Conservation (phyloP, 1,284 basidiomycete genomes). For the Heimioporus retisporus region DNA sequence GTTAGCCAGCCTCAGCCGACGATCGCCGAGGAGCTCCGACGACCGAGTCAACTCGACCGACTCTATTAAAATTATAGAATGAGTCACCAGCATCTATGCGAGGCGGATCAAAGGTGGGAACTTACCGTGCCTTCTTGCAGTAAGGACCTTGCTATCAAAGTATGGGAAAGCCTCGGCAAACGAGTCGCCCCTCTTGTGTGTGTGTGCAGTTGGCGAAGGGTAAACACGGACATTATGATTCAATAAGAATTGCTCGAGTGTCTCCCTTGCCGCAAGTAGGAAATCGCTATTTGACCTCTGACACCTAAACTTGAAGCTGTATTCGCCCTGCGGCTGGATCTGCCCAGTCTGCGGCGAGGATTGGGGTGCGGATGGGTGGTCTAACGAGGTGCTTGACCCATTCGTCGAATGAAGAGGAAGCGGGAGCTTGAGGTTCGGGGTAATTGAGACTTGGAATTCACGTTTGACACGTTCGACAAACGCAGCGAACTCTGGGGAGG, state of each 20-base stretch:
- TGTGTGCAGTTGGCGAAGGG: slow-evolving; percentile 77
- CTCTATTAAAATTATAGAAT: slow-evolving; percentile 53
- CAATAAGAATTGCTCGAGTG: slow-evolving; percentile 93
- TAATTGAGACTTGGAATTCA: slow-evolving; percentile 92
- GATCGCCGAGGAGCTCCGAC: slow-evolving; percentile 77
- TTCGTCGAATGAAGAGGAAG: slow-evolving; percentile 43
- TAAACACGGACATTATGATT: slow-evolving; percentile 87
- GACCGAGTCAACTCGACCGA: slow-evolving; percentile 80
- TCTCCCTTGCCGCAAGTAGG: slow-evolving; percentile 89
- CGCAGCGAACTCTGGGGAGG: slow-evolving; percentile 83
- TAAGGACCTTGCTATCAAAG: slow-evolving; percentile 95
- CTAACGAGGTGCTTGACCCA: slow-evolving; percentile 41
- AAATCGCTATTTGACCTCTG: slow-evolving; percentile 96
- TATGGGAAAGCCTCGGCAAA: slow-evolving; percentile 97
- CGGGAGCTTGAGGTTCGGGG: slow-evolving; percentile 75
- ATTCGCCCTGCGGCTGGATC: slow-evolving; percentile 71
- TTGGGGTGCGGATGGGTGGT: slow-evolving; percentile 33
- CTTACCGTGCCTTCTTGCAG: slow-evolving; percentile 76
- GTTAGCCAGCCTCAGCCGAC: slow-evolving; percentile 84
- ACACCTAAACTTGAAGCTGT: slow-evolving; percentile 96
- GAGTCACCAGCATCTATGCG: slow-evolving; percentile 15
- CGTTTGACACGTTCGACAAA: slow-evolving; percentile 93
- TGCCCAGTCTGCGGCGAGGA: slow-evolving; percentile 42
- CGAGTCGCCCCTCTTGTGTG: slow-evolving; percentile 89
- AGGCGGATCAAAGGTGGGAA: slow-evolving; percentile 18